Evolutionary conservation across 2,329 filamentous ascomycete genomes (phyloP).

Genomic region (Fusarium sp.): DNA sequence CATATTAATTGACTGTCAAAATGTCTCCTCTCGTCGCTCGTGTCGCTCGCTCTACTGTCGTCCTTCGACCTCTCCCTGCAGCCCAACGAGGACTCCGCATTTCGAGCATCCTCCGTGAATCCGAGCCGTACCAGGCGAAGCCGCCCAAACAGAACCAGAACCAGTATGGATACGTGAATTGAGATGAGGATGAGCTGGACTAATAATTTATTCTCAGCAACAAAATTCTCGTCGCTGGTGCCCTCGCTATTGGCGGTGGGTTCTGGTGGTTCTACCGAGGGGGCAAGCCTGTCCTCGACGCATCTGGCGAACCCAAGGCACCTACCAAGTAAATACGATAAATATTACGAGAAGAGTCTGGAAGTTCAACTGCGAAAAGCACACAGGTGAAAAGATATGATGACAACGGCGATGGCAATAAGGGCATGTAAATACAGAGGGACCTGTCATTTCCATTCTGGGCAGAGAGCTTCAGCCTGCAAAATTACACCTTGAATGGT

Average conservation of each 20-base stretch:
- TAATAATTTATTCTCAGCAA: conserved; percentile 15
- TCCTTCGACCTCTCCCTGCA: conserved; percentile 27
- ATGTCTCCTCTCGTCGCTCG: conserved; percentile 21
- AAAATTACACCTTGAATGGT: background rate
- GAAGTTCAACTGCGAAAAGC: too few species aligned
- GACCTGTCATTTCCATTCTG: background rate
- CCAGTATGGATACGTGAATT: conserved; percentile 4
- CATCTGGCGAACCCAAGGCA: conserved; percentile 10
- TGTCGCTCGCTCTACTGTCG: conserved; percentile 15
- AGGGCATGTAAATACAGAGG: background rate
- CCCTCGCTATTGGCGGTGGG: conserved; percentile 12
- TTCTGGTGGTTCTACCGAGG: conserved; percentile 34
- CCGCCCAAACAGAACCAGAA: conserved; percentile 15
- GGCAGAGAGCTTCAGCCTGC: background rate
- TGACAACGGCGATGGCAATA: background rate
- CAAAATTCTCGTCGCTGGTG: conserved; percentile 26
- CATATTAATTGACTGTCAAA: background rate
- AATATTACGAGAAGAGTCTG: background rate
- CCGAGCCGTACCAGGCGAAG: conserved; percentile 29
- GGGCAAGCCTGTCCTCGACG: conserved; percentile 22
- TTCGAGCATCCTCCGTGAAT: conserved; percentile 25
- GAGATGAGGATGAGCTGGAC: fast-evolving
- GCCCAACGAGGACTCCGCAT: conserved; percentile 29
- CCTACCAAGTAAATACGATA: conserved; percentile 21
- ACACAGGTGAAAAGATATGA: background rate